Evolutionary conservation across 2,329 filamentous ascomycete species (phyloP).

Genomic region (Penicillium nordicum): DNA sequence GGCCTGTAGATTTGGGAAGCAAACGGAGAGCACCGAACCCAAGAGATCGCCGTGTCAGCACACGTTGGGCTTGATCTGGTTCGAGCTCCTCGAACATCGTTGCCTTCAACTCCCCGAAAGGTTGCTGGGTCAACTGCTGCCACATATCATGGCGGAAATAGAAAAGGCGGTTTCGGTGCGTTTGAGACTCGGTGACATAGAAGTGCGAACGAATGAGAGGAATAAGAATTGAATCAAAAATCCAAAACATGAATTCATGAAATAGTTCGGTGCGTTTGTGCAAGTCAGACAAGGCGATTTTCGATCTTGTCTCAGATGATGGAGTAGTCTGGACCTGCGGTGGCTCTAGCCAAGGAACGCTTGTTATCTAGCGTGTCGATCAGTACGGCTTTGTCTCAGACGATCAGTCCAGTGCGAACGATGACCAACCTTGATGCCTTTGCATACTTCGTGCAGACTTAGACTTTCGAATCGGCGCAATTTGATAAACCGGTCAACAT

Average conservation of each 20-base stretch:
- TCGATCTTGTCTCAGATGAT: constrained; percentile 35
- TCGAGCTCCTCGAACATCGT: constrained; percentile 77
- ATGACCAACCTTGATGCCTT: constrained; percentile 66
- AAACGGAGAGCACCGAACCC: constrained; percentile 77
- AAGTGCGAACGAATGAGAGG: constrained; percentile 85
- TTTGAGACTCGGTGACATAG: constrained; percentile 87
- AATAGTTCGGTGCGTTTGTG: constrained; percentile 76
- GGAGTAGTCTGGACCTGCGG: constrained; percentile 37
- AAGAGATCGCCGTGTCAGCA: constrained; percentile 62
- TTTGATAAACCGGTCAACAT: constrained; percentile 72
- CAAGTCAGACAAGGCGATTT: constrained; percentile 67
- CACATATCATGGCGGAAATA: constrained; percentile 95
- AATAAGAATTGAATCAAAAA: constrained; percentile 88
- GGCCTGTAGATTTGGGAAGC: constrained; percentile 71
- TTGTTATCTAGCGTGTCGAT: constrained; percentile 53
- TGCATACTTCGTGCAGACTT: constrained; percentile 71
- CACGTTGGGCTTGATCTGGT: constrained; percentile 51
- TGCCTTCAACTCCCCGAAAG: constrained; percentile 62
- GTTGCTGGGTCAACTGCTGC: constrained; percentile 71
- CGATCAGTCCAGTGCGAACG: not conserved
- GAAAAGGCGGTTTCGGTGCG: constrained; percentile 75
- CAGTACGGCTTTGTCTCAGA: constrained; percentile 3
- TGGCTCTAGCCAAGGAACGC: constrained; percentile 69
- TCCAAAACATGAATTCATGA: constrained; percentile 81
- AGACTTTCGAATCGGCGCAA: constrained; percentile 78